phyloP scores from a whole-genome alignment of 352 stramenopile genomes.

The Phytophthora brassicae region DNA sequence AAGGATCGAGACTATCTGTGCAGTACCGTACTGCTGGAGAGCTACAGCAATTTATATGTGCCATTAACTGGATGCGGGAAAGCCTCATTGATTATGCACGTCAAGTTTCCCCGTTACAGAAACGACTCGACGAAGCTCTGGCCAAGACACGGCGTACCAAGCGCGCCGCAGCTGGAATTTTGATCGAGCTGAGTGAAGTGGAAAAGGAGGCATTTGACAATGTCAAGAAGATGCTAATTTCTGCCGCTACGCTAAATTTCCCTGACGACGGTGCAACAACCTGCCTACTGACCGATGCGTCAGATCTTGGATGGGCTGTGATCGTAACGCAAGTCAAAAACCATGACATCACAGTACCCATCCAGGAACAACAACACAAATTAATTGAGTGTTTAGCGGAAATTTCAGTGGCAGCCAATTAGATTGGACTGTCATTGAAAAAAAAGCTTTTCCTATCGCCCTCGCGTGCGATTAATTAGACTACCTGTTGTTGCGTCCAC shows the following conservation, averaged over 20 bases:
- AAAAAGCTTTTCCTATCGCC: too few relatives aligned
- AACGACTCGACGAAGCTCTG: neutral
- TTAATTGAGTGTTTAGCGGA: neutral
- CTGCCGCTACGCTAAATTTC: too few relatives aligned
- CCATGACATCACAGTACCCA: too few relatives aligned
- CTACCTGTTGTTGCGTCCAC: too few relatives aligned
- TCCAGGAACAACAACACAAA: neutral
- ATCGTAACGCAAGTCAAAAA: too few relatives aligned
- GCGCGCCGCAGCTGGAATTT: neutral
- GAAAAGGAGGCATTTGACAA: too few relatives aligned
- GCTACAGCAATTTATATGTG: slow-evolving; percentile 4
- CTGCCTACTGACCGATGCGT: too few relatives aligned
- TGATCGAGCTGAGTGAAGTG: too few relatives aligned
- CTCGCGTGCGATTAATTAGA: too few relatives aligned
- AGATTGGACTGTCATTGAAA: too few relatives aligned
- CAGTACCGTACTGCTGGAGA: neutral
- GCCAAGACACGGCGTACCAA: neutral
- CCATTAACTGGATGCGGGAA: neutral
- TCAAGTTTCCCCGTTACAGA: neutral
- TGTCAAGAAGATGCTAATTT: neutral
- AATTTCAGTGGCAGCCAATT: neutral
- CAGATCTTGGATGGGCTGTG: too few relatives aligned
- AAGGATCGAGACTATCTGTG: neutral
- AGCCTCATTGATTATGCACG: neutral
- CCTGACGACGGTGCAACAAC: too few relatives aligned